Evolutionary conservation across 1,284 basidiomycete species (phyloP), one percentile per base, ranked within the genome.

Genomic region (Cryptococcus floricola): DNA sequence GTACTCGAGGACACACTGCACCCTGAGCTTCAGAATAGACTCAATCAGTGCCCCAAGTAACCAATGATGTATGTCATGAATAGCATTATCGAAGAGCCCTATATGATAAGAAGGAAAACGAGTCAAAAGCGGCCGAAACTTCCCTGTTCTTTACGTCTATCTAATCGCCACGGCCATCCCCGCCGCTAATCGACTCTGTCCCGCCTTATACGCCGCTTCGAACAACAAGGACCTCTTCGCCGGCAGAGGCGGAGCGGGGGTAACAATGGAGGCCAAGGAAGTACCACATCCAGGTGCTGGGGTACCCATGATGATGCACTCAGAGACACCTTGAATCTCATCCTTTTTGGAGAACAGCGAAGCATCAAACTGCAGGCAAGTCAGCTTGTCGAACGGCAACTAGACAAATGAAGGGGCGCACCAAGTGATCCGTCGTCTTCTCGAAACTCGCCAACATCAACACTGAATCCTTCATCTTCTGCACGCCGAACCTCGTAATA

Each of bases 241-340:
- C 39, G 80, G 78, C 39, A 86, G 77, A 8, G 73, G 63, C 4
- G 85, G 85, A 6, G 81, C 74, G 0, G 83, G 81, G 5, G 81
- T 79, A 53, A 84, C 80, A 42, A 86, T 75, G 6, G 83, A 81
- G 25, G 85, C 84, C 76, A 95, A 87, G 0, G 92, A 95, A 23
- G 95, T 98, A 28, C 95, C 95, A 69, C 94, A 94, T 62, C 87
- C 89, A 19, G 92, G 87, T 0, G 94, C 92, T n/a, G 94, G 88
- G 68, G 96, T 97, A 37, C 96, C 95, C 91, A 99, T 96, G 74
- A 99, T 98, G 76, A 99, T 99, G 74, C 94, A 97, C 77, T 99
- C 96, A 18, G 93, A 97, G 0, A 98, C 95, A 57, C 96, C 96
- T 38, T 91, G 86, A 57, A 99, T 96, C 56, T 84, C 85, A 71